These are phyloP conservation scores for Talaromyces ruber DNA, from an alignment of 495 filamentous ascomycete species.

Conservation along the genomic window DNA sequence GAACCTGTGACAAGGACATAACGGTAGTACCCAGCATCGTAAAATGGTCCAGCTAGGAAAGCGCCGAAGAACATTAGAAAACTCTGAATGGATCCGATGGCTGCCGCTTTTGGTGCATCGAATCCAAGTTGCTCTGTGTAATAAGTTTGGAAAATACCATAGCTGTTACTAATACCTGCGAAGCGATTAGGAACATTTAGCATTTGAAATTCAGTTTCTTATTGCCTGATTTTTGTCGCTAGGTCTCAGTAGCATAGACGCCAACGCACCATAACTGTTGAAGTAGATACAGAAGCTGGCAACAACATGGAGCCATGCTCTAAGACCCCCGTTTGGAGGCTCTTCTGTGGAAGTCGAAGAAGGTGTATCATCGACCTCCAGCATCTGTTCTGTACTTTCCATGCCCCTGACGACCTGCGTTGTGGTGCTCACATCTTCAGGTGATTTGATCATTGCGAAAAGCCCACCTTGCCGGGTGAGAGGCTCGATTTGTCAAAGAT, in stretches of 20 bases:
- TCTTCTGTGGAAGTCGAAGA: not conserved
- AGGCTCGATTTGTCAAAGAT: not conserved
- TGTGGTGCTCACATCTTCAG: not conserved
- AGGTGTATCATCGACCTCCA: not conserved
- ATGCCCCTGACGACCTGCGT: not conserved
- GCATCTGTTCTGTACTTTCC: not conserved
- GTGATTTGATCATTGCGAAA: not conserved
- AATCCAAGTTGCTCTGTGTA: slow-evolving; percentile 35
- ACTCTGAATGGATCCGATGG: slow-evolving; percentile 9
- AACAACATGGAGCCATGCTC: slow-evolving; percentile 37
- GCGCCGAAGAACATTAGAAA: slow-evolving; percentile 31
- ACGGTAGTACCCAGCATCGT: slow-evolving; percentile 65
- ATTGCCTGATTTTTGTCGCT: not conserved
- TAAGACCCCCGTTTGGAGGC: slow-evolving; percentile 23
- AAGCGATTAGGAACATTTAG: slow-evolving; percentile 10
- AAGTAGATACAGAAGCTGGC: slow-evolving; percentile 29
- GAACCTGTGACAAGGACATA: slow-evolving; percentile 41
- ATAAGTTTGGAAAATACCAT: slow-evolving; percentile 44
- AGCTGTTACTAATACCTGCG: slow-evolving; percentile 35
- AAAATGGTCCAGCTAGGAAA: slow-evolving; percentile 56
- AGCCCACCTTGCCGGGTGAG: not conserved
- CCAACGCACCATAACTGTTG: slow-evolving; percentile 16
- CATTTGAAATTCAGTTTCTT: not conserved
- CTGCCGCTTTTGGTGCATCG: slow-evolving; percentile 5
- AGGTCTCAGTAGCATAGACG: not conserved